These are phyloP conservation scores for Zygosaccharomyces gambellarensis DNA, from an alignment of 805 yeast genomes.

Conservation along the genomic window DNA sequence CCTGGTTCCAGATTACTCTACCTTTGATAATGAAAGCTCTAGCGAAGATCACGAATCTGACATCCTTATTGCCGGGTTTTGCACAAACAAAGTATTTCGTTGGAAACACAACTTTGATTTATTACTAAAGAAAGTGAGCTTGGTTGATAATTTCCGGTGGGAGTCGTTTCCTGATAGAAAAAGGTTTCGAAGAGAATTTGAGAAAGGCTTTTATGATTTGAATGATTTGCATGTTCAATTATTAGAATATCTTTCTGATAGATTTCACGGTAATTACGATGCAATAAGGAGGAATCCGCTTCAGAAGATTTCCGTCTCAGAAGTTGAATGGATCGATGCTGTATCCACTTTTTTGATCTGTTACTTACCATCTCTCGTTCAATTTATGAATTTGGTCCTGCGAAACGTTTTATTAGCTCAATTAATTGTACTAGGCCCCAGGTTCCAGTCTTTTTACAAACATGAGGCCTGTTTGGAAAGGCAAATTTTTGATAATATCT, in stretches of 20 bases:
- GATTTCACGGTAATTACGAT: slow-evolving; percentile 7
- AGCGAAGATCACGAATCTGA: neutral
- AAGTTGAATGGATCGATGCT: slow-evolving; percentile 6
- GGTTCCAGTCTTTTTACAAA: slow-evolving; percentile 7
- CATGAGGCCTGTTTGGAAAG: slow-evolving; percentile 9
- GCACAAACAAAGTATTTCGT: neutral
- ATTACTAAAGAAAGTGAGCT: neutral
- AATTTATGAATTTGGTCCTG: slow-evolving; percentile 10
- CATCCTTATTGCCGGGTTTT: neutral
- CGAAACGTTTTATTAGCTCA: slow-evolving; percentile 11
- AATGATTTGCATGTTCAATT: slow-evolving; percentile 8
- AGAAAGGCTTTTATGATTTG: slow-evolving; percentile 1
- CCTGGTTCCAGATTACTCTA: neutral
- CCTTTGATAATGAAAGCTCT: neutral
- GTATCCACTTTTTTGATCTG: slow-evolving; percentile 6
- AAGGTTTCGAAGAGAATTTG: slow-evolving; percentile 2
- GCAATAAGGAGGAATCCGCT: neutral
- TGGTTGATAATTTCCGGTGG: slow-evolving; percentile 3
- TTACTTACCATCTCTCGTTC: slow-evolving; percentile 14
- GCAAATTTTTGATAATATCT: slow-evolving; percentile 4
- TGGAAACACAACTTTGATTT: slow-evolving; percentile 7
- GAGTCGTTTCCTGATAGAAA: neutral
- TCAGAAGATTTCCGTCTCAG: neutral
- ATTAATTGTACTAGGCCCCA: slow-evolving; percentile 10
- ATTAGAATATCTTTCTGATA: slow-evolving; percentile 7